A percentile compares a stretch with the other conserved stretches of the same genome.
Evolutionary conservation across 2,329 filamentous ascomycete genomes (phyloP).

Genomic region (Emericellopsis cladophorae): DNA sequence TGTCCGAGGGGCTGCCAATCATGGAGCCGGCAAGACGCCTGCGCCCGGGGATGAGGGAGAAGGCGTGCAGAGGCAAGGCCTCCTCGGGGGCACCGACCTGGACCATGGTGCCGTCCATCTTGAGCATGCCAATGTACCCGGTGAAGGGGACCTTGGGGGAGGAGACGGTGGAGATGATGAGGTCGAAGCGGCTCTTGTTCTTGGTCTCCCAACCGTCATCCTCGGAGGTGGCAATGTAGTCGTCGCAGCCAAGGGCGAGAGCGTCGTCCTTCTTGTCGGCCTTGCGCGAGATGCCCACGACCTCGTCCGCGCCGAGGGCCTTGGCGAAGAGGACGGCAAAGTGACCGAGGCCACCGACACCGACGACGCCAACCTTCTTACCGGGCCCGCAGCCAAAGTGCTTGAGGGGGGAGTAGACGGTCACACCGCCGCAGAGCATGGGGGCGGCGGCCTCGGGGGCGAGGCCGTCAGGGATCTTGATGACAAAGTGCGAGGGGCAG

Average conservation of each 20-base stretch:
- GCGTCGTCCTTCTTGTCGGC: conserved; percentile 43
- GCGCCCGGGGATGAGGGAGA: conserved; percentile 42
- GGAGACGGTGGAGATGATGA: conserved; percentile 60
- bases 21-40: conserved; percentile 27
- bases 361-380: conserved; percentile 61
- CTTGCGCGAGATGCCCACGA: conserved; percentile 42
- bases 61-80: conserved; percentile 28
- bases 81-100: conserved; percentile 15
- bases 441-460: conserved; percentile 50
- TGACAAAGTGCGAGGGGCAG: conserved; percentile 22
- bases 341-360: conserved; percentile 59
- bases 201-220: conserved; percentile 35
- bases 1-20: conserved; percentile 30
- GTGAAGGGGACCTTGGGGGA: conserved; percentile 19
- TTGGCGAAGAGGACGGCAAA: conserved; percentile 55
- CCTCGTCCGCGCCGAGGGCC: conserved; percentile 43
- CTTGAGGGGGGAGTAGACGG: conserved; percentile 63
- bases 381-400: conserved; percentile 60
- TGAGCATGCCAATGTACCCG: conserved; percentile 5
- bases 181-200: conserved; percentile 49
- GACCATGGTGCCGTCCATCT: conserved; percentile 9
- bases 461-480: conserved; percentile 62
- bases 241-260: conserved; percentile 38
- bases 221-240: conserved; percentile 42
- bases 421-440: conserved; percentile 75